Base-by-base conservation (phyloP, 83 land plant genomes). In the Larix sibirica region DNA sequence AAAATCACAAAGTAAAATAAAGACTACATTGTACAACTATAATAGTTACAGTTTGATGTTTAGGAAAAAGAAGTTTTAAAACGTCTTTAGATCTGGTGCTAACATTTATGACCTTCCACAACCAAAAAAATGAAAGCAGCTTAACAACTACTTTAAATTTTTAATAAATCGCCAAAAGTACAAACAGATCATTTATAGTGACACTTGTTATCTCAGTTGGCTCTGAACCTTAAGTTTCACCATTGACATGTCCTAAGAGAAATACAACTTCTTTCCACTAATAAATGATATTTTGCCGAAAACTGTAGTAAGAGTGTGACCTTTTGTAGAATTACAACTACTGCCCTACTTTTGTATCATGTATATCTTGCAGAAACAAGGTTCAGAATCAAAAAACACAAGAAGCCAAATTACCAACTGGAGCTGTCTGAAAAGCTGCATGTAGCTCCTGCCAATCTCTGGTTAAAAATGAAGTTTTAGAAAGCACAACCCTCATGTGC, bases 361-460 rank as follows among this genome's bases (percentile, higher is more conserved):
- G 58, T 54, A 54, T 54, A 54, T 54, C 58, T 54, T 54, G 13
- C 58, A 10, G 58, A 54, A 54, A 54, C 58, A 54, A 54, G 14
- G 58, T 54, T 54, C 58, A 12, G 28, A 44, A 24, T 44, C 1
- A 73, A 38, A 64, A 36, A 38, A 38, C 0, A 10, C 23, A 8
- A 2, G 28, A 23, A 50, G 79, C 7, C 13, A 47, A 31, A 79
- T 79, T 79, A 91, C 93, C 93, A 33, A 83, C 84, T 73, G 83
- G 85, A 88, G 85, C 82, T 63, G 83, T 81, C 23, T 89, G 90
- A 54, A 89, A 76, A 82, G 93, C 83, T 38, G 82, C 79, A 60
- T 89, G 99, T 83, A 97, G 74, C 62, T 96, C 99, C 54, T 83
- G 83, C 12, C 94, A 87, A 81, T 92, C 95, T 87, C 90, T 84